Base-by-base conservation (phyloP, 148 eudicot genomes). In the Cornus florida region DNA sequence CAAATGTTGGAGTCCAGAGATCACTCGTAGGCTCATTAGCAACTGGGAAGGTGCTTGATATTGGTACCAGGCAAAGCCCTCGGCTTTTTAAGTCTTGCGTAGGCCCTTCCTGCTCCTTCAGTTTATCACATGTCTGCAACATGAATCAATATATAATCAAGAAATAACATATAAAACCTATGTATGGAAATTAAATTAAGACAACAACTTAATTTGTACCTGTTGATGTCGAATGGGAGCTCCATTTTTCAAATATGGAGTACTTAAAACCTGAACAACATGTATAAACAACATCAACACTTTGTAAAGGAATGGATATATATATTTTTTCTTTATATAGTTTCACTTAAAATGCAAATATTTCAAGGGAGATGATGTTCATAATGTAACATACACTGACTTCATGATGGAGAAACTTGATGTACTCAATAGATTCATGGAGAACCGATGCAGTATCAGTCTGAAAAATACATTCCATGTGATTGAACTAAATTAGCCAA, bases 381-480 rank as follows among this genome's bases (percentile, higher is more conserved):
- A 6, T 43, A 33, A 23, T 50, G 13, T 5, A 71, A 88, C 93
- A 71, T 91, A 96, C 99, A 77, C 66, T 83, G 84, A 96, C 97
- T 90, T 96, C 97, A 84, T 89, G 93, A 81, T 96, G 99, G 82
- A 96, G 99, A 83, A 89, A 89, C 86, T 92, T 93, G 83, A 96
- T 91, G 85, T 96, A 96, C 67, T 96, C 98, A 22, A 93, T 91
- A 32, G 98, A 95, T 87, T 96, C 99, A 24, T 91, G 96, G 74
- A 96, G 93, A 78, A 96, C 99, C 50, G 99, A 96, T 46, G 98
- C 98, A 1, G 99, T 96, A 84, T 96, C 98, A 12, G 99, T 96
- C 99, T 96, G 91, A 72, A 85, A 77, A 80, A 73, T n/a, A 70
- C 16, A 67, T 33, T 13, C 41, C 28, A 24, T 33, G 60, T 50